Evolutionary conservation across 345 rosid species (phyloP), one percentile per base, ranked within the genome.

Genomic region (Heritiera fomes): DNA sequence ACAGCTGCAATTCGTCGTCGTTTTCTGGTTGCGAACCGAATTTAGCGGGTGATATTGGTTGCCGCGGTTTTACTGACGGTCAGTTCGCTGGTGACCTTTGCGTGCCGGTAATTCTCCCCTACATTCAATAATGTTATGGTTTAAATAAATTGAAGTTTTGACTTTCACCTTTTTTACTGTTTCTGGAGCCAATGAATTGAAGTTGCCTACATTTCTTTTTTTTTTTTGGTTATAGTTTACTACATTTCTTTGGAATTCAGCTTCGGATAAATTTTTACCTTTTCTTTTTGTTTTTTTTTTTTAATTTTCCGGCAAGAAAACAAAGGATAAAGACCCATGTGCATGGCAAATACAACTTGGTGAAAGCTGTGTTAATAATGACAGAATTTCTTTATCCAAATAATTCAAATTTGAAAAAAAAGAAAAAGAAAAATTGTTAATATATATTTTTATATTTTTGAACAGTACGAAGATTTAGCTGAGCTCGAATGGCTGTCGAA

Each of bases 401-500:
- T 17, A 12, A 28, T 69, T 78, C 50, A 65, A 73, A 69, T 67
- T 75, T 60, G 15, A 17, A 62, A 30, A 41, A 11, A 8, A 52
- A 46, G 1, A 71, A 71, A 69, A 45, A 17, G 15, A 47, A 20
- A 70, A 12, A 43, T 56, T 40, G 10, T n/a, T 41, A n/a, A 56
- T 55, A 2, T 38, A 1, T 38, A 20, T 38, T 64, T 9, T 49
- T 30, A 18, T 63, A 12, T 32, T 9, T 49, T 49, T 17, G 23
- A 32, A 62, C 47, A 62, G 71, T 63, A 85, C 28, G 99, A 97
- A 66, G 99, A 97, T 73, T 83, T 93, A 81, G 99, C 97, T 67
- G 98, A 97, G 91, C 88, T 97, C 12, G 99, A 94, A 85, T 97
- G 99, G 99, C 82, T 97, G 23, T 97, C 99, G 5, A 93, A 91